Conservation (phyloP, 345 rosid species). For the Linum tenue region DNA sequence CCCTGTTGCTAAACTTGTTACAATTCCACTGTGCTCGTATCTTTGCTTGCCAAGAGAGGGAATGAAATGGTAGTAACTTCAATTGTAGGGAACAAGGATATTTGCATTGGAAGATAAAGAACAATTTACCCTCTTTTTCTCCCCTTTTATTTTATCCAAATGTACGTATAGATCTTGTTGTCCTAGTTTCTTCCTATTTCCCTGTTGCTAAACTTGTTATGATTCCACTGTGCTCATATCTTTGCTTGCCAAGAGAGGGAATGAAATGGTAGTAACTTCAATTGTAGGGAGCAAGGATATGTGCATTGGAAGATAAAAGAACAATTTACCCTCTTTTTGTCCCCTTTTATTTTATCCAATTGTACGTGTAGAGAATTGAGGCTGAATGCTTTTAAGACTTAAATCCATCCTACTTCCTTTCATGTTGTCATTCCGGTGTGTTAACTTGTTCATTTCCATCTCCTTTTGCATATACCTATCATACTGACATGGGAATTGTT, state of each 20-base stretch:
- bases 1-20: neutral
- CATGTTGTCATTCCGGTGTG: neutral
- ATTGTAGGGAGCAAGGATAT: too few species aligned
- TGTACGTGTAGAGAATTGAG: neutral
- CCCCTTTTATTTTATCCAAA: too few species aligned
- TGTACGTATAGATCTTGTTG: neutral
- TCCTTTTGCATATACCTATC: neutral
- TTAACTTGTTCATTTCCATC: neutral
- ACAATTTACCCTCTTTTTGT: too few species aligned
- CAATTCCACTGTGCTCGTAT: neutral
- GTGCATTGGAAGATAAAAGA: neutral
- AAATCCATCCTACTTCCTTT: neutral
- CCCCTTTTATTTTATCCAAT: too few species aligned
- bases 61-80: neutral
- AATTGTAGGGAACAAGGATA: too few species aligned
- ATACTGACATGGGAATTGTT: slow-evolving; percentile 13
- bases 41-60: neutral
- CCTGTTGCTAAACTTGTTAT: neutral
- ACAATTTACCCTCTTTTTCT: too few species aligned
- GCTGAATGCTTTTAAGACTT: neutral
- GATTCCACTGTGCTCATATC: neutral
- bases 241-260: neutral
- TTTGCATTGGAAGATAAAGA: neutral
- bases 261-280: neutral
- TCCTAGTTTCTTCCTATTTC: too few species aligned